These are phyloP conservation scores for Candida silvatica DNA, from an alignment of 805 yeast genomes.

Conservation along the genomic window DNA sequence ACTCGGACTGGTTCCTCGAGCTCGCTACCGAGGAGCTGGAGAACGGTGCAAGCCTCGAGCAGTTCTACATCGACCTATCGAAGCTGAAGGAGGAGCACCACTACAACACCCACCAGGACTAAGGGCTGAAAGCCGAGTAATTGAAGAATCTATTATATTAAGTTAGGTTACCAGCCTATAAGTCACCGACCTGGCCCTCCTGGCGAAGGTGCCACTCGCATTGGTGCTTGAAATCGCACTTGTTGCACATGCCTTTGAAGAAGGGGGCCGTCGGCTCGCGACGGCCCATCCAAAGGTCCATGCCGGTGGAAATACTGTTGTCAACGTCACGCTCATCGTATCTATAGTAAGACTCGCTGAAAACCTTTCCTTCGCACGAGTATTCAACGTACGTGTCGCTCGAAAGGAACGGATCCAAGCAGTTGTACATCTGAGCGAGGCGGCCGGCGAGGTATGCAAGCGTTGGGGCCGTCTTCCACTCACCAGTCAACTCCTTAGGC, in stretches of 20 bases:
- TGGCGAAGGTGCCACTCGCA: slow-evolving; percentile 31
- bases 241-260: slow-evolving; percentile 34
- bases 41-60: too few species aligned
- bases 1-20: too few species aligned
- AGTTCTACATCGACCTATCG: too few species aligned
- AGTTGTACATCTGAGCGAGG: slow-evolving; percentile 35
- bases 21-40: too few species aligned
- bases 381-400: slow-evolving; percentile 41
- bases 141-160: too few species aligned
- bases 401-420: slow-evolving; percentile 29
- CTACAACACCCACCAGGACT: not conserved
- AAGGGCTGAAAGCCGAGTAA: too few species aligned
- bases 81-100: not conserved
- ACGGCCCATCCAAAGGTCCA: slow-evolving; percentile 52
- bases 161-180: too few species aligned
- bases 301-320: slow-evolving; percentile 23
- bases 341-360: slow-evolving; percentile 30
- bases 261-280: slow-evolving; percentile 39
- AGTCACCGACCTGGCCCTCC: not conserved
- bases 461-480: slow-evolving; percentile 51
- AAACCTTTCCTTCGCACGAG: slow-evolving; percentile 34
- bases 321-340: slow-evolving; percentile 28
- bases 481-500: slow-evolving; percentile 5
- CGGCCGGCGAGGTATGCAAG: slow-evolving; percentile 48
- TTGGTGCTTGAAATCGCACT: slow-evolving; percentile 42